phyloP scores from a whole-genome alignment of 2,329 filamentous ascomycete species.

The Apiospora rasikravindrae region DNA sequence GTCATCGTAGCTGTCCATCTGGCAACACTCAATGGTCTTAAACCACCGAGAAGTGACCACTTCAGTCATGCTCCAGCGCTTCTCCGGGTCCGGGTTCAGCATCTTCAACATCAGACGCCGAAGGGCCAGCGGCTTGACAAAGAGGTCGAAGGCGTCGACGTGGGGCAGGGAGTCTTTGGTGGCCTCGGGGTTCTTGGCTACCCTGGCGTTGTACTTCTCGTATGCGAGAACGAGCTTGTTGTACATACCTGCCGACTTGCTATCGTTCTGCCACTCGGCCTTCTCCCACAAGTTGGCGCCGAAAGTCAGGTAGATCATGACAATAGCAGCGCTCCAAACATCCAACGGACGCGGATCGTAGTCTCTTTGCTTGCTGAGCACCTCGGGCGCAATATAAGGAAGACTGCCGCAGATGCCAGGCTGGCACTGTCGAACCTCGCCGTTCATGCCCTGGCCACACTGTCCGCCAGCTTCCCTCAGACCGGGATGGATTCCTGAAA shows the following conservation, averaged over 20 bases:
- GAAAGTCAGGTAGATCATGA: conserved; percentile 79
- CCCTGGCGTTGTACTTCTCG: conserved; percentile 68
- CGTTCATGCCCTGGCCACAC: conserved; percentile 72
- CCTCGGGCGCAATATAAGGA: conserved; percentile 88
- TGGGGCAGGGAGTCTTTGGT: conserved; percentile 69
- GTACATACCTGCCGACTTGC: conserved; percentile 59
- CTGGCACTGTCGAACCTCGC: conserved; percentile 70
- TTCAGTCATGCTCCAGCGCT: conserved; percentile 72
- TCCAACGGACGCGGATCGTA: conserved; percentile 81
- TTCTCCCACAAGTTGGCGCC: conserved; percentile 76
- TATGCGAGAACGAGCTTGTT: conserved; percentile 69
- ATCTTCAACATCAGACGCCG: conserved; percentile 77
- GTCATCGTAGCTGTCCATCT: conserved; percentile 71
- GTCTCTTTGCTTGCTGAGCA: conserved; percentile 68
- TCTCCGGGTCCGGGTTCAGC: conserved; percentile 78
- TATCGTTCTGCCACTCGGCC: conserved; percentile 56
- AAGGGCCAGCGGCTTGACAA: conserved; percentile 69
- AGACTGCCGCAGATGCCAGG: conserved; percentile 85
- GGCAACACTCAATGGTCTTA: conserved; percentile 79
- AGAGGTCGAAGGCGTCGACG: conserved; percentile 67
- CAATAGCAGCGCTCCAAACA: conserved; percentile 84
- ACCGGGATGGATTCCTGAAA: conserved; percentile 81
- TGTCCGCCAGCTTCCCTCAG: conserved; percentile 73
- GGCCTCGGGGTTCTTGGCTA: conserved; percentile 46
- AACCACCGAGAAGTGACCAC: conserved; percentile 75